phyloP scores from a whole-genome alignment of 2,329 filamentous ascomycete species.

The Nothophaeocryptopus gaeumannii region DNA sequence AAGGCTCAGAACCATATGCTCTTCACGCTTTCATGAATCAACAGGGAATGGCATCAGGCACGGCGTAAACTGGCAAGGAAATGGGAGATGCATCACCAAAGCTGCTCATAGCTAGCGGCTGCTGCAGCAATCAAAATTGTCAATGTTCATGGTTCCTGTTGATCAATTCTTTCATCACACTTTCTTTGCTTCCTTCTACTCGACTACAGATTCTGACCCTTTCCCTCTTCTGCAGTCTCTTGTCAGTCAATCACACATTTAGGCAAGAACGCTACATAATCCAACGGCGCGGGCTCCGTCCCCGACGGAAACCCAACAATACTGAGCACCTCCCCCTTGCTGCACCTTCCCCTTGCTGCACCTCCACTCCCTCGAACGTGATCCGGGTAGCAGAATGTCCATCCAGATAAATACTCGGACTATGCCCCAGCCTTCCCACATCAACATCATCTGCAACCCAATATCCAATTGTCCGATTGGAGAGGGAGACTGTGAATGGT shows the following conservation, averaged over 20 bases:
- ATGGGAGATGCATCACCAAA: too few relatives aligned
- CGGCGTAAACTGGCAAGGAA: neutral
- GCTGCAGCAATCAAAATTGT: neutral
- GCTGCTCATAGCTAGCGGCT: constrained; percentile 11
- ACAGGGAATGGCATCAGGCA: constrained; percentile 21
- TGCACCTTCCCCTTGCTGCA: constrained; percentile 51
- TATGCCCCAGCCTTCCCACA: constrained; percentile 60
- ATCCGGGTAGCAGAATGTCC: constrained; percentile 63
- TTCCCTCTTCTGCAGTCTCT: too few relatives aligned
- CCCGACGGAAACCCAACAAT: constrained; percentile 60
- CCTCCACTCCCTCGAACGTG: constrained; percentile 53
- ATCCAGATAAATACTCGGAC: constrained; percentile 58
- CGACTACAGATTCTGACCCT: too few relatives aligned
- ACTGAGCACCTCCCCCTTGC: constrained; percentile 52
- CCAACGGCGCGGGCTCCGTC: constrained; percentile 62
- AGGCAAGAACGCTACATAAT: constrained; percentile 64
- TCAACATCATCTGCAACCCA: constrained; percentile 47
- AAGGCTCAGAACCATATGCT: neutral
- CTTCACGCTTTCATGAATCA: constrained; percentile 20
- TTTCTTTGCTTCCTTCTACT: too few relatives aligned
- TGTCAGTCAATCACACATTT: constrained; percentile 44
- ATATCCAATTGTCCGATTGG: constrained; percentile 51
- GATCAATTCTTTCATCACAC: neutral
- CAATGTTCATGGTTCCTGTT: constrained; percentile 11
- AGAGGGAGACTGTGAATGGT: constrained; percentile 53